Base-by-base conservation (phyloP, 2,329 filamentous ascomycete genomes). In the Aureobasidium lini region DNA sequence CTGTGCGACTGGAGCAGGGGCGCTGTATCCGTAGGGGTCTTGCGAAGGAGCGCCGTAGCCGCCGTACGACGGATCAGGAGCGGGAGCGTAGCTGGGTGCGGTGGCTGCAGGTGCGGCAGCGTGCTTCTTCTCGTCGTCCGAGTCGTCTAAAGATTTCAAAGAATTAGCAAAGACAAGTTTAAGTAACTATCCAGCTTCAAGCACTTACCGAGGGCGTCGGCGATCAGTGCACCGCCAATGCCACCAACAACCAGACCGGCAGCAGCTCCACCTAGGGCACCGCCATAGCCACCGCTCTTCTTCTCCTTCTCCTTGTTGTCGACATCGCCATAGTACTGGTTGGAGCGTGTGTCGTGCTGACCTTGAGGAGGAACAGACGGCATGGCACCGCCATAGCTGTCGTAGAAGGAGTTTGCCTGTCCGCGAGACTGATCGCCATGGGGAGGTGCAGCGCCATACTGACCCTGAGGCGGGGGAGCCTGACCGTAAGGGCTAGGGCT, bases 211-310 rank as follows among this genome's bases (percentile, higher is more conserved):
- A 84, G 63, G 57, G 80, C 80, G 66, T 84, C 76, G 11, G 78
- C 79, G 60, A 86, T 70, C 37, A 84, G 67, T 4, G 81, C 84
- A 48, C 83, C 84, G 10, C 80, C 84, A 36, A 83, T 68, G 44
- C 77, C 80, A 62, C 82, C 82, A 8, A 78, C 73, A 0, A 81
- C 83, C 31, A 85, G 62, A 67, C 84, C 84, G 44, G 77, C 84
- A 6, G 80, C 80, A 56, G 79, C 84, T 23, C 78, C 82, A 39
- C 82, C 73, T 18, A 85, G 69, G 18, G 48, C 48, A 44, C 18
- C 40, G 23, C 48, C 66, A 82, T 75, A 65, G 10, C 48, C 48
- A 16, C 79, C 78, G 37, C 78, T 77, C 57, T 75, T 76, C 29
- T 78, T 76, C 49, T 77, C 34, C 34, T 39, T 39, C 6, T 42